Evolutionary conservation across 441 rosid species (phyloP).

Genomic region (Eruca vesicaria): DNA sequence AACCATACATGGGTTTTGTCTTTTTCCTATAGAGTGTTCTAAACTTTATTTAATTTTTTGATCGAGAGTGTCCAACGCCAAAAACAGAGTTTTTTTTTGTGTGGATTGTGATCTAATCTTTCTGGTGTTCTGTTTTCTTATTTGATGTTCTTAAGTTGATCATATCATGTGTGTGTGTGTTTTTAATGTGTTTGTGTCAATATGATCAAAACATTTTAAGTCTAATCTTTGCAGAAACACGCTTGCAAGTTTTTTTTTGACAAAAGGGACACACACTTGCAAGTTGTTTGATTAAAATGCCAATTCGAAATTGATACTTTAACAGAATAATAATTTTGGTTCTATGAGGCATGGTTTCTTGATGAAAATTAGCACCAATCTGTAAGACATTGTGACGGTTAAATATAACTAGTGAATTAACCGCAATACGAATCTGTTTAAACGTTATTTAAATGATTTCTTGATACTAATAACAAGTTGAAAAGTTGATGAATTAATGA

Average conservation of each 20-base stretch:
- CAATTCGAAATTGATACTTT: no score
- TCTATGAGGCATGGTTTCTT: no score
- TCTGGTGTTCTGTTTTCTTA: background rate
- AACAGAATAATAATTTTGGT: no score
- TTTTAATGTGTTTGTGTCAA: background rate
- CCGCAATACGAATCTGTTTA: background rate
- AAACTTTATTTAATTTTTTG: background rate
- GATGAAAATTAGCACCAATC: no score
- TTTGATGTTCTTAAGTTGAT: conserved; percentile 5
- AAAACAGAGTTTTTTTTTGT: background rate
- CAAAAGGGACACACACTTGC: background rate
- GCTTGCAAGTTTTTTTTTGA: no score
- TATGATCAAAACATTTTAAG: background rate
- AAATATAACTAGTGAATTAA: no score
- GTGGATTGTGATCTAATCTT: background rate
- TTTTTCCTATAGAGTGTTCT: background rate
- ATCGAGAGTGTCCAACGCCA: background rate
- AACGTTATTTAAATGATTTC: background rate
- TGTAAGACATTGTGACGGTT: no score
- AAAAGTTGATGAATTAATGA: background rate
- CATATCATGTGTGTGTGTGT: background rate
- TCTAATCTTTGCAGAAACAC: no score
- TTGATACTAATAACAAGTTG: background rate
- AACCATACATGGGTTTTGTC: conserved; percentile 1
- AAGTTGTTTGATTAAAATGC: conserved; percentile 5